Percentiles rank a stretch among this genome's conserved stretches.
These are phyloP conservation scores for Tanacetum coccineum DNA, from an alignment of 129 eudicot species.

Conservation along the genomic window DNA sequence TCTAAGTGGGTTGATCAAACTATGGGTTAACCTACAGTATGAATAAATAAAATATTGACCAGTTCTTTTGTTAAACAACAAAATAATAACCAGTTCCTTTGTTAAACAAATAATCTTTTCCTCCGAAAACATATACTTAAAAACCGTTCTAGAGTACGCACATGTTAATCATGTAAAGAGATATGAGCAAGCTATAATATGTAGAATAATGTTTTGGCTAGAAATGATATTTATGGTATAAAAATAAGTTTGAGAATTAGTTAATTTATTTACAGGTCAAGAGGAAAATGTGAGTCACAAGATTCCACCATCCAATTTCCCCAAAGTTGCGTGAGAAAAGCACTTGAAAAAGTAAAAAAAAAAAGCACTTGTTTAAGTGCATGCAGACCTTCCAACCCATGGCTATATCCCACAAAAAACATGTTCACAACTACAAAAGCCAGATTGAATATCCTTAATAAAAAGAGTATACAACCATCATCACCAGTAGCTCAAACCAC, in stretches of 20 bases:
- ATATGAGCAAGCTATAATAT: too few species aligned
- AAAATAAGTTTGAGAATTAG: too few species aligned
- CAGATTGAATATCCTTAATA: constrained; percentile 18
- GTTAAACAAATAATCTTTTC: background rate
- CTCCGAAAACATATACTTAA: too few species aligned
- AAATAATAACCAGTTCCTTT: background rate
- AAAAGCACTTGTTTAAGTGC: constrained; percentile 47
- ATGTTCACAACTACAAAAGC: constrained; percentile 31
- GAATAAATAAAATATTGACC: too few species aligned
- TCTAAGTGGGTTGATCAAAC: too few species aligned
- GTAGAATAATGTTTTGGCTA: too few species aligned
- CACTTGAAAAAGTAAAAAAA: constrained; percentile 31
- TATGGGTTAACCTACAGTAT: background rate
- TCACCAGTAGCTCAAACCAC: constrained; percentile 24
- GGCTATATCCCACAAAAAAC: constrained; percentile 23
- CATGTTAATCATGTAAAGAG: too few species aligned
- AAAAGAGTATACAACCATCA: constrained; percentile 20
- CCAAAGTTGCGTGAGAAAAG: constrained; percentile 49
- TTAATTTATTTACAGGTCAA: too few species aligned
- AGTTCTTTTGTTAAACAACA: too few species aligned
- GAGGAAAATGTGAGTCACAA: constrained; percentile 22
- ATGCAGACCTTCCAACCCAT: constrained; percentile 47
- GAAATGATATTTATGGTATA: too few species aligned
- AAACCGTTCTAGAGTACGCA: too few species aligned
- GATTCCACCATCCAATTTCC: too few species aligned